Evolutionary conservation across 176 grass and related monocot genomes (phyloP).

Genomic region (Melocanna baccifera): DNA sequence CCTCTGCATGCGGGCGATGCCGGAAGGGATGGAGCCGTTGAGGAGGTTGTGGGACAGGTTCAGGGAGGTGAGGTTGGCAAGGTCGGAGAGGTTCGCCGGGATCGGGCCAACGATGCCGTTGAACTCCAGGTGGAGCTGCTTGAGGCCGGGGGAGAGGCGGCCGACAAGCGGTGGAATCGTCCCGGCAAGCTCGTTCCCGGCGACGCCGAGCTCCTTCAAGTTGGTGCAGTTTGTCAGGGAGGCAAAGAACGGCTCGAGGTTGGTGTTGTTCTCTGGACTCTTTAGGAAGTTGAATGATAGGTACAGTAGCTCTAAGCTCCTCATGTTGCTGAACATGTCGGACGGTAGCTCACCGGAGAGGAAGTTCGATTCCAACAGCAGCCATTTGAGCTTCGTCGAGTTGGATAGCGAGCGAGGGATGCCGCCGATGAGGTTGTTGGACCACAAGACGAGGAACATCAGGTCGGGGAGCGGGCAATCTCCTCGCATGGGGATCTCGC

Average conservation of each 20-base stretch:
- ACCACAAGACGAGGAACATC: conserved; percentile 77
- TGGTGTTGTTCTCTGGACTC: conserved; percentile 47
- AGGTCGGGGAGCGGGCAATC: conserved; percentile 59
- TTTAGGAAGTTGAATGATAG: conserved; percentile 74
- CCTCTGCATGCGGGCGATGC: conserved; percentile 50
- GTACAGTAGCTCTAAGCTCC: conserved; percentile 49
- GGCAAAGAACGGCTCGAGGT: conserved; percentile 72
- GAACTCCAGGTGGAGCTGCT: conserved; percentile 75
- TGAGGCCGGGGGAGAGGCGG: conserved; percentile 45
- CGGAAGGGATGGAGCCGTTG: conserved; percentile 68
- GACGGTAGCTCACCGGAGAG: conserved; percentile 61
- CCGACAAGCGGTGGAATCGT: conserved; percentile 51
- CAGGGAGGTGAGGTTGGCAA: conserved; percentile 69
- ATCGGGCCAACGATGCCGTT: conserved; percentile 76
- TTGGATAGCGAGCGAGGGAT: conserved; percentile 67
- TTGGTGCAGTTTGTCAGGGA: conserved; percentile 69
- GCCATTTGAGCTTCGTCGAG: conserved; percentile 75
- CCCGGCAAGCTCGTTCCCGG: conserved; percentile 65
- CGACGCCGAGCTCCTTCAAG: conserved; percentile 65
- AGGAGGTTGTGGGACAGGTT: conserved; percentile 57
- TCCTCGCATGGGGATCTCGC: conserved; percentile 48
- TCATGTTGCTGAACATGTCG: conserved; percentile 59
- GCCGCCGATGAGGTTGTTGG: conserved; percentile 59
- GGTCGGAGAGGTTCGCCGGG: conserved; percentile 55
- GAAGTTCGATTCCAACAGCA: conserved; percentile 65